Evolutionary conservation across 306 rosid genomes (phyloP).

Genomic region (Gastrolobium bilobum): DNA sequence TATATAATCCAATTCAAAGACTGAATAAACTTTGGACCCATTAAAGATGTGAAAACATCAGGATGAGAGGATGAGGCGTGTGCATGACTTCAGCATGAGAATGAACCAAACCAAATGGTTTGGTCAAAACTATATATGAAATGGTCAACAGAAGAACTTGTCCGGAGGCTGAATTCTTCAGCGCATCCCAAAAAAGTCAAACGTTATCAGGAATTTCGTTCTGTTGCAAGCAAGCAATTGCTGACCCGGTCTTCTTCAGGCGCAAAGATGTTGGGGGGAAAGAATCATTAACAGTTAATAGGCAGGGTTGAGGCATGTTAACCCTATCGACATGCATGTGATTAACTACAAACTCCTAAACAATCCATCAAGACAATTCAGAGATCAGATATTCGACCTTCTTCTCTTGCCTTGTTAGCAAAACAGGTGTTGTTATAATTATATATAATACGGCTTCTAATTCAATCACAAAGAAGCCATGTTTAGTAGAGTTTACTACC

Average conservation of each 20-base stretch:
- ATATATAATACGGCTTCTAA: background rate
- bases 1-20: slow-evolving; percentile 19
- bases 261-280: background rate
- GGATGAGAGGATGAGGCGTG: background rate
- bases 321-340: background rate
- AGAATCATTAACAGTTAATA: slow-evolving; percentile 2
- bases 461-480: background rate
- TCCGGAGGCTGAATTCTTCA: slow-evolving; percentile 25
- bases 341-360: background rate
- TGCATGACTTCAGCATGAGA: background rate
- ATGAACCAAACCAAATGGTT: slow-evolving; percentile 14
- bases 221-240: slow-evolving; percentile 29
- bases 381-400: background rate
- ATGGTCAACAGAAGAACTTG: slow-evolving; percentile 34
- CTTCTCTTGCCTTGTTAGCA: background rate
- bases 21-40: background rate
- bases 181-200: slow-evolving; percentile 47
- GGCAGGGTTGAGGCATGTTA: background rate
- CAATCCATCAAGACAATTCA: background rate
- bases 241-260: slow-evolving; percentile 21
- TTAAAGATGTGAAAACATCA: background rate
- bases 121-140: background rate
- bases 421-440: background rate
- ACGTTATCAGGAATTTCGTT: background rate
- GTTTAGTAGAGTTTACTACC: background rate